Conservation (phyloP, 345 rosid genomes). For the Mercurialis annua region DNA sequence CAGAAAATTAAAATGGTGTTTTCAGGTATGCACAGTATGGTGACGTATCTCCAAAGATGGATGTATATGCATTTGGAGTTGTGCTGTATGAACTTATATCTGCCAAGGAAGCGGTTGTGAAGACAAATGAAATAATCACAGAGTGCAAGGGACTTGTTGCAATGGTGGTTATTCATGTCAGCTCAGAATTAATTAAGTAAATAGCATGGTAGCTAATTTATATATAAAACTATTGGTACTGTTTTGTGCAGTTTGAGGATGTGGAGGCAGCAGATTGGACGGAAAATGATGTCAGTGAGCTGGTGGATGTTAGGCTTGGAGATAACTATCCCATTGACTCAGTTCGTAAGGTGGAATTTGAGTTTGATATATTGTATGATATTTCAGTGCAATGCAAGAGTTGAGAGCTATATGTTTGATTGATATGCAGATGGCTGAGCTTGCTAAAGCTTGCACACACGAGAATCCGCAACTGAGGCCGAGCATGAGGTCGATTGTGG, state of each 20-base stretch:
- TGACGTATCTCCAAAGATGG: constrained; percentile 82
- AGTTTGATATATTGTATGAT: neutral
- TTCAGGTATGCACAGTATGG: constrained; percentile 84
- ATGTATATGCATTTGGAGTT: constrained; percentile 95
- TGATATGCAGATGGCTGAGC: constrained; percentile 66
- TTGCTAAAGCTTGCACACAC: constrained; percentile 74
- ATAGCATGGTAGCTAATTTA: neutral
- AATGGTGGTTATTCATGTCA: constrained; percentile 48
- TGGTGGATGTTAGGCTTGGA: constrained; percentile 71
- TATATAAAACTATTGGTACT: neutral
- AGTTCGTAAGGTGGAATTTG: constrained; percentile 51
- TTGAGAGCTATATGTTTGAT: neutral
- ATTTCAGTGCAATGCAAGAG: neutral
- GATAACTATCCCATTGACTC: constrained; percentile 72
- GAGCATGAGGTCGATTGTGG: constrained; percentile 76
- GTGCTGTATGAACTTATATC: constrained; percentile 91
- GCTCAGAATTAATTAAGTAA: no score
- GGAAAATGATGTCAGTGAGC: constrained; percentile 49
- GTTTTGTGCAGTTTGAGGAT: constrained; percentile 62
- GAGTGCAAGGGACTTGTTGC: constrained; percentile 85
- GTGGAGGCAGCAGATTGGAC: constrained; percentile 48
- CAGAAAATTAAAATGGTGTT: neutral
- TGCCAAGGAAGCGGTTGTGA: constrained; percentile 83
- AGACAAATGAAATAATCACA: constrained; percentile 37
- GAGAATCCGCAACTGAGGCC: constrained; percentile 75